These are phyloP conservation scores for Roridomyces roridus DNA, from an alignment of 768 basidiomycete genomes.

Conservation along the genomic window DNA sequence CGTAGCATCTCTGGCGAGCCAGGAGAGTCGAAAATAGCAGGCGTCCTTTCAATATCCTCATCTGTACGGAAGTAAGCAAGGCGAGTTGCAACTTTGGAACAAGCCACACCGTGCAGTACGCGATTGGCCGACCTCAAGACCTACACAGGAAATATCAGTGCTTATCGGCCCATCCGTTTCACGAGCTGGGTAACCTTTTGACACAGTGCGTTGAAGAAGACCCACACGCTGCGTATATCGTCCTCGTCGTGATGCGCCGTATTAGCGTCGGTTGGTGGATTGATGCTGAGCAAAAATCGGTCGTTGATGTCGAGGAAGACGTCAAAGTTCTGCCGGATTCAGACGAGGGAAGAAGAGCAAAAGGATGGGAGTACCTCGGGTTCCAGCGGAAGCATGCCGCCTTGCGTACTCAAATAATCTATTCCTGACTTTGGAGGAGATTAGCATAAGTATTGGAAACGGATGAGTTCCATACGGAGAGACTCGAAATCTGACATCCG, in stretches of 20 bases:
- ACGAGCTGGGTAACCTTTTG: no score
- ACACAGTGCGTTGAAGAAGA: no score
- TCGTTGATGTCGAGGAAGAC: conserved; percentile 4
- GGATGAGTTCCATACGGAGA: background rate
- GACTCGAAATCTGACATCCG: background rate
- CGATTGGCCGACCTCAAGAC: no score
- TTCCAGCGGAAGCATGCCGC: background rate
- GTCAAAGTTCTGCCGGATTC: background rate
- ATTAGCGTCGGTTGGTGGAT: background rate
- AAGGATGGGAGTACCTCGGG: background rate
- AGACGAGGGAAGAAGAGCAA: no score
- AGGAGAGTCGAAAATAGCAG: background rate
- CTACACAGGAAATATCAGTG: no score
- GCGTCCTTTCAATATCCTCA: background rate
- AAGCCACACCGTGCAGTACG: no score
- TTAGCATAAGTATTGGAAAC: no score
- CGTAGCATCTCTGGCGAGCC: background rate
- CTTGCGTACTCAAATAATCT: background rate
- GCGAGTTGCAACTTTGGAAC: no score
- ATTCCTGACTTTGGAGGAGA: background rate
- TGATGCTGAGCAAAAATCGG: conserved; percentile 1
- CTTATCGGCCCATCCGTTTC: no score
- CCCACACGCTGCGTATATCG: no score
- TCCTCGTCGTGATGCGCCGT: no score
- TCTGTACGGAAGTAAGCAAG: no score